Evolutionary conservation across 495 filamentous ascomycete species (phyloP).

Genomic region (Chaetomium fimeti): DNA sequence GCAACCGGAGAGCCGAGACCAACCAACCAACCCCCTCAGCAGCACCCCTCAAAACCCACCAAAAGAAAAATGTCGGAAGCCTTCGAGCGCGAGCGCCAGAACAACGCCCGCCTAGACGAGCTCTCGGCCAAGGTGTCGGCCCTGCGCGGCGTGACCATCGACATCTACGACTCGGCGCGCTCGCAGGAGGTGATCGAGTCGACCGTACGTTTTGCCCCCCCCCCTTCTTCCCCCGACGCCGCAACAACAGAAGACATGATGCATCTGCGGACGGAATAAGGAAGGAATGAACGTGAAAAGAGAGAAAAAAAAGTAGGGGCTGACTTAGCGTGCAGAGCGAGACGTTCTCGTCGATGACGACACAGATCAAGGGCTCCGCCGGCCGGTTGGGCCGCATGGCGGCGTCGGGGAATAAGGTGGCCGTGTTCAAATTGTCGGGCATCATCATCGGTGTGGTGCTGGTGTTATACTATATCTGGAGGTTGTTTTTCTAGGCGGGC

Average conservation of each 20-base stretch:
- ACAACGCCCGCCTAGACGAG: conserved; percentile 91
- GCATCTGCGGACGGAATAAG: neutral
- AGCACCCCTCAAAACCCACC: neutral
- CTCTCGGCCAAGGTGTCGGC: conserved; percentile 86
- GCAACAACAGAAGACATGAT: neutral
- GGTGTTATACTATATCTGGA: conserved; percentile 68
- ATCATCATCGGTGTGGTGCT: conserved; percentile 76
- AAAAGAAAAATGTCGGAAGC: conserved; percentile 75
- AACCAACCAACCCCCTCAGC: neutral
- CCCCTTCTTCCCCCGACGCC: neutral
- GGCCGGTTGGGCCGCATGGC: conserved; percentile 89
- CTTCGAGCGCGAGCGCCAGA: conserved; percentile 94
- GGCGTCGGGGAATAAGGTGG: conserved; percentile 81
- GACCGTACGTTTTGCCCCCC: conserved; percentile 57
- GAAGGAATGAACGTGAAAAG: neutral
- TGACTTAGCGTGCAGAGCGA: conserved; percentile 40
- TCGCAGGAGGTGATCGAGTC: conserved; percentile 82
- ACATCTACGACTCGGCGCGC: conserved; percentile 94
- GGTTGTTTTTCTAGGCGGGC: conserved; percentile 39
- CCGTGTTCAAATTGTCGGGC: conserved; percentile 81
- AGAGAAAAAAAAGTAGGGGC: neutral
- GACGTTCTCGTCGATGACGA: conserved; percentile 59
- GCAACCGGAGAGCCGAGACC: neutral
- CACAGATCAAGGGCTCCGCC: conserved; percentile 78
- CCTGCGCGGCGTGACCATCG: conserved; percentile 91